phyloP scores from a whole-genome alignment of 495 filamentous ascomycete species.

The Melanomma pulvis-pyrius region DNA sequence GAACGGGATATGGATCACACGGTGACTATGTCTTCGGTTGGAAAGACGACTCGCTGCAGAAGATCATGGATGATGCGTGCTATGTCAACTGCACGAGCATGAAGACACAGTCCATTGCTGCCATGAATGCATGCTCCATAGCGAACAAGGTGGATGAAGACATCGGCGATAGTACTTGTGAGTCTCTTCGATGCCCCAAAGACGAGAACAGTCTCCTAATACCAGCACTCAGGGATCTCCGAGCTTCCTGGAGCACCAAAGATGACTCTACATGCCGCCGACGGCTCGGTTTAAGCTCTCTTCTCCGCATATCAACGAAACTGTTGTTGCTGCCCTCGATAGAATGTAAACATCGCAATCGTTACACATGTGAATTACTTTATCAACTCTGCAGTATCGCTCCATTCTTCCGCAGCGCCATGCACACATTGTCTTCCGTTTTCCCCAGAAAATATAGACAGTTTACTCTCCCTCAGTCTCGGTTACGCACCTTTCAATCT shows the following conservation, averaged over 20 bases:
- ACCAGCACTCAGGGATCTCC: not conserved
- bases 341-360: no score
- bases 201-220: not conserved
- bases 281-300: no score
- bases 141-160: conserved; percentile 50
- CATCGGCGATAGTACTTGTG: conserved; percentile 49
- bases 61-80: conserved; percentile 50
- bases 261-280: no score
- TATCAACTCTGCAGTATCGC: no score
- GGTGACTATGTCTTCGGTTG: conserved; percentile 50
- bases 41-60: conserved; percentile 33
- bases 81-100: conserved; percentile 50
- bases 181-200: conserved; percentile 36
- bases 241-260: not conserved
- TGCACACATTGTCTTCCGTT: no score
- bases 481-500: no score
- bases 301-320: no score
- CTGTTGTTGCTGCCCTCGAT: no score
- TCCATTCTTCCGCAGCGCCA: no score
- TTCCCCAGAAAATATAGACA: no score
- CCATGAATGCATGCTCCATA: conserved; percentile 52
- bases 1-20: conserved; percentile 38
- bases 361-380: no score
- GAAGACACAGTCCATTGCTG: conserved; percentile 51
- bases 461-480: no score